Evolutionary conservation across 2,329 filamentous ascomycete genomes (phyloP).

Genomic region (Corynespora cassiicola): DNA sequence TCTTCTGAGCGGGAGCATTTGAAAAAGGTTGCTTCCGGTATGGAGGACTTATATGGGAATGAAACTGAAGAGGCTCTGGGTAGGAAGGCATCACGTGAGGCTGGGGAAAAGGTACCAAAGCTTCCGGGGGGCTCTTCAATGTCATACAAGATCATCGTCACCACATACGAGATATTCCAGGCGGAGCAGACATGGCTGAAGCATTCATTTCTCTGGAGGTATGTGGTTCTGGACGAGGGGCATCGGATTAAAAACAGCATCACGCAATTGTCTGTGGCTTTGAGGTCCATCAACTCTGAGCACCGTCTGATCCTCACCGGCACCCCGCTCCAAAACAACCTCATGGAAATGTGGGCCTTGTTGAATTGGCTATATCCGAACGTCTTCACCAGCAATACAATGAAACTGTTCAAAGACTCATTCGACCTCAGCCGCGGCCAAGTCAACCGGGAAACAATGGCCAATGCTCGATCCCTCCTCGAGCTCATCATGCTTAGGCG

Average conservation of each 20-base stretch:
- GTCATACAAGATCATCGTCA: conserved; percentile 71
- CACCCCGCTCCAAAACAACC: conserved; percentile 66
- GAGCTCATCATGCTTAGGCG: conserved; percentile 66
- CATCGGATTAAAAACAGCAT: conserved; percentile 94
- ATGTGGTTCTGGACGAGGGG: conserved; percentile 99
- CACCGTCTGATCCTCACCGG: conserved; percentile 60
- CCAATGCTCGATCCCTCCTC: conserved; percentile 59
- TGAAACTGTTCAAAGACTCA: conserved; percentile 59
- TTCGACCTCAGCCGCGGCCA: conserved; percentile 64
- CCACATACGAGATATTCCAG: conserved; percentile 98
- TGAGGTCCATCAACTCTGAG: conserved; percentile 55
- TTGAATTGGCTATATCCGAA: conserved; percentile 65
- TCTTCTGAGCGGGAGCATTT: conserved; percentile 81
- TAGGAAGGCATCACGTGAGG: conserved; percentile 91
- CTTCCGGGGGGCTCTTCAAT: conserved; percentile 32
- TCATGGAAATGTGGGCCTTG: conserved; percentile 64
- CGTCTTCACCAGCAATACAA: conserved; percentile 61
- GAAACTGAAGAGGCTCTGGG: conserved; percentile 77
- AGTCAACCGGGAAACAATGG: conserved; percentile 60
- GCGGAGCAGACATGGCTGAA: conserved; percentile 92
- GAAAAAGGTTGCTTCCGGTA: conserved; percentile 55
- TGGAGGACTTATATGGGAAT: conserved; percentile 54
- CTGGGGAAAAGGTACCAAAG: conserved; percentile 37
- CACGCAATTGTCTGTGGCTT: conserved; percentile 50
- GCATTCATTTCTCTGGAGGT: conserved; percentile 95